These are phyloP conservation scores for Crepidotus variabilis DNA, from an alignment of 768 basidiomycete species.

Conservation along the genomic window DNA sequence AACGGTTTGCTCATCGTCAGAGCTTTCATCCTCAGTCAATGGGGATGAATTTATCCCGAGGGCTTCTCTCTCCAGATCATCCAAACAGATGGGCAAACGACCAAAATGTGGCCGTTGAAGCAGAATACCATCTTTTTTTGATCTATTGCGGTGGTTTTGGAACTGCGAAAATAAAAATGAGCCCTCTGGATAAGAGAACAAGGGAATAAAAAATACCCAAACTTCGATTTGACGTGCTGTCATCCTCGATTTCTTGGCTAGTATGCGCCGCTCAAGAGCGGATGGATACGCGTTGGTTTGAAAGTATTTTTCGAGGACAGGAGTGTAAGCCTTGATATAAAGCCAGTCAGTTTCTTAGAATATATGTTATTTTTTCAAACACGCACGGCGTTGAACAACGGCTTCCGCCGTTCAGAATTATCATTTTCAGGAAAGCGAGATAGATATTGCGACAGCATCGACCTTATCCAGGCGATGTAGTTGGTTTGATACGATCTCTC, in stretches of 20 bases:
- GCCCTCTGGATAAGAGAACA: too few species aligned
- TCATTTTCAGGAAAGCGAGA: too few species aligned
- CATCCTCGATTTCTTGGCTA: conserved; percentile 44
- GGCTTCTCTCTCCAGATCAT: background rate
- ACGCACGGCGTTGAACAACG: background rate
- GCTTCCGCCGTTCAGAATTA: background rate
- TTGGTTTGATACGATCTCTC: too few species aligned
- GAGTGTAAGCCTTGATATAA: too few species aligned
- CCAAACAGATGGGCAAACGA: background rate
- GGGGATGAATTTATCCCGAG: conserved; percentile 23
- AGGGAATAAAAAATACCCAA: conserved; percentile 37
- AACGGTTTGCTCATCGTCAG: conserved; percentile 11
- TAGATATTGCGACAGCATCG: too few species aligned
- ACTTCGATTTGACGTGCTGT: conserved; percentile 45
- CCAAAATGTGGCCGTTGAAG: conserved; percentile 17
- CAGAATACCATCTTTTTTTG: conserved; percentile 25
- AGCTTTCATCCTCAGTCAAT: conserved; percentile 14
- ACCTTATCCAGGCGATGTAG: too few species aligned
- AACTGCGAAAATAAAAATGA: conserved; percentile 30
- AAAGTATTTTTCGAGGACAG: conserved; percentile 45
- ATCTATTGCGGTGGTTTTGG: conserved; percentile 48
- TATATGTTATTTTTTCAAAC: background rate
- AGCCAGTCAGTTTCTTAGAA: too few species aligned
- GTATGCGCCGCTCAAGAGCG: conserved; percentile 28
- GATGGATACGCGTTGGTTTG: conserved; percentile 44